Conservation (phyloP, 495 filamentous ascomycete genomes). For the Neurospora cerealis region DNA sequence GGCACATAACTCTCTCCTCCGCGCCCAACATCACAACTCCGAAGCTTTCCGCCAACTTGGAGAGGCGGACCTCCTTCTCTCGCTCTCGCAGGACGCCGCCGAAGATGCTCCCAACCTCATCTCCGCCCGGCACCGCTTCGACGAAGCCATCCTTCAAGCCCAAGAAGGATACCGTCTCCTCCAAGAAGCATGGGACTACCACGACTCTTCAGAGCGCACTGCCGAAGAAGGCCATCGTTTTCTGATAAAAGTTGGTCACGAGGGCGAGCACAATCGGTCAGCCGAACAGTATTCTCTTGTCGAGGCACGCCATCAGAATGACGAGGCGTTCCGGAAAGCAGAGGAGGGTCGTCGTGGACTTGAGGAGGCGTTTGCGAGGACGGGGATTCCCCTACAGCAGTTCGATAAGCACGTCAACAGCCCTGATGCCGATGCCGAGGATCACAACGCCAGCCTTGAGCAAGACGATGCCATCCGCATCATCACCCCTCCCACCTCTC, state of each 20-base stretch:
- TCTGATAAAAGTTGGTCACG: background rate
- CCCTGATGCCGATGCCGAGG: too few species aligned
- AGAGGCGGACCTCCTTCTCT: background rate
- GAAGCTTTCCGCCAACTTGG: background rate
- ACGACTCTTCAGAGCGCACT: background rate
- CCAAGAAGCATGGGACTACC: background rate
- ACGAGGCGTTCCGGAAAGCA: background rate
- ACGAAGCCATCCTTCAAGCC: background rate
- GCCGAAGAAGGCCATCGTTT: background rate
- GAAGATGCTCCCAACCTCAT: background rate
- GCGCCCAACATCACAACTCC: background rate
- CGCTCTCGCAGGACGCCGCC: background rate
- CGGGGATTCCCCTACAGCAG: too few species aligned
- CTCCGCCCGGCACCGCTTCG: background rate
- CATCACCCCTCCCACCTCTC: background rate
- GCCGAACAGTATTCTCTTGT: accelerated
- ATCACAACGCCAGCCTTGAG: too few species aligned
- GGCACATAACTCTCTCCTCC: background rate
- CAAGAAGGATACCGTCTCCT: background rate
- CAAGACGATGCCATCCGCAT: background rate
- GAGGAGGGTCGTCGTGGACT: background rate
- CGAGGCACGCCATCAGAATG: background rate
- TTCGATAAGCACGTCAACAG: too few species aligned
- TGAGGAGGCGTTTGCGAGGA: background rate
- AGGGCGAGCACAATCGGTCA: background rate